Conservation (phyloP, 805 yeast genomes). For the Monosporozyma yasuniensis region DNA sequence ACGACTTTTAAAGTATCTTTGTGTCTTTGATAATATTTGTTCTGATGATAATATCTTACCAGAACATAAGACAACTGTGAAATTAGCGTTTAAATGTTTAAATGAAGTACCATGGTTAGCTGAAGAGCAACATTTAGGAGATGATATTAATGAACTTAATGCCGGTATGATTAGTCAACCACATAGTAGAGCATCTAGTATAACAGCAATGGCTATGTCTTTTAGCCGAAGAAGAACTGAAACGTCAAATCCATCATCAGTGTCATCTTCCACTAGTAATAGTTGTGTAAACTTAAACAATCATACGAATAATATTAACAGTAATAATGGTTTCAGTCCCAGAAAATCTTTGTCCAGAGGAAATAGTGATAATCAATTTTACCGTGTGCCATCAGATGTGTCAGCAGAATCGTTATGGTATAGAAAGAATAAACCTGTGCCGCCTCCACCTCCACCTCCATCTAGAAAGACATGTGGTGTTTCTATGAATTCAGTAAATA, state of each 20-base stretch:
- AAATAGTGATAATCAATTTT: background rate
- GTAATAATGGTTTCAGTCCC: background rate
- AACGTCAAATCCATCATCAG: background rate
- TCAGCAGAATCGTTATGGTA: constrained; percentile 32
- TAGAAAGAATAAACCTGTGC: constrained; percentile 22
- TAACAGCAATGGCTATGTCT: constrained; percentile 14
- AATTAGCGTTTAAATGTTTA: constrained; percentile 35
- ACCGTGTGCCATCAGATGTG: constrained; percentile 6
- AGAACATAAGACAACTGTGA: constrained; percentile 33
- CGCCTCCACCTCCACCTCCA: constrained; percentile 34
- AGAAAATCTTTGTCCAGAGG: background rate
- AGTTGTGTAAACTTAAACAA: background rate
- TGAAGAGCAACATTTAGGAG: background rate
- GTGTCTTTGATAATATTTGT: constrained; percentile 21
- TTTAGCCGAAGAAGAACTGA: constrained; percentile 5
- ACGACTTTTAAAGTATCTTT: constrained; percentile 42
- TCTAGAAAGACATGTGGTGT: constrained; percentile 21
- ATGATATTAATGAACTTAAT: background rate
- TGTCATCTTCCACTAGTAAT: background rate
- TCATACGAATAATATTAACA: background rate
- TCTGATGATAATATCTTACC: constrained; percentile 12
- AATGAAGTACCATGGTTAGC: constrained; percentile 29
- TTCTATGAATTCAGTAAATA: background rate
- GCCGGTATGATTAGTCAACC: constrained; percentile 3
- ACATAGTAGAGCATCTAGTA: constrained; percentile 19